A percentile compares a stretch with the other conserved stretches of the same genome.
phyloP scores from a whole-genome alignment of 768 basidiomycete genomes.

The Gymnopilus junonius region DNA sequence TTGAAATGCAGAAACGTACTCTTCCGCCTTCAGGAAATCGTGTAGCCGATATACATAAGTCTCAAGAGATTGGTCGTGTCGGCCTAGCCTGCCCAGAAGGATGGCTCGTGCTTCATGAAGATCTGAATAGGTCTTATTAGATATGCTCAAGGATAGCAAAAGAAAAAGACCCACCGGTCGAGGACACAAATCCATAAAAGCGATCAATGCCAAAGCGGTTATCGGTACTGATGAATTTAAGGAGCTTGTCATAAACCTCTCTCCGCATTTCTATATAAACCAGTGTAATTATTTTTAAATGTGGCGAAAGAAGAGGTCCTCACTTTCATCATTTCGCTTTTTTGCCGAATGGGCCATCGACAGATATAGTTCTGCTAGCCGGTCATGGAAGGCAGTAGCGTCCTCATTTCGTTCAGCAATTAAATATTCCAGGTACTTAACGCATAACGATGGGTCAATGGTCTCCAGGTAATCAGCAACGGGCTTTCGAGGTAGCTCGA shows the following conservation, averaged over 20 bases:
- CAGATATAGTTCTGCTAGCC: slow-evolving; percentile 87
- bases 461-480: slow-evolving; percentile 82
- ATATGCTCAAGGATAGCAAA: not conserved
- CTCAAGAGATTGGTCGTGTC: slow-evolving; percentile 94
- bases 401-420: slow-evolving; percentile 76
- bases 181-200: slow-evolving; percentile 78
- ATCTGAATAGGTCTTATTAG: slow-evolving; percentile 46
- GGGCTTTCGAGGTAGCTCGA: slow-evolving; percentile 78
- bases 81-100: slow-evolving; percentile 84
- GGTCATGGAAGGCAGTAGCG: slow-evolving; percentile 77
- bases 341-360: slow-evolving; percentile 64
- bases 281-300: not conserved
- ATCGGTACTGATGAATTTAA: slow-evolving; percentile 77
- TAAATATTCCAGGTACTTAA: slow-evolving; percentile 84
- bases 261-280: slow-evolving; percentile 45
- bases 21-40: slow-evolving; percentile 87
- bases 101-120: slow-evolving; percentile 92
- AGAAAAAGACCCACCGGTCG: slow-evolving; percentile 62
- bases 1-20: slow-evolving; percentile 43
- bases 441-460: slow-evolving; percentile 69
- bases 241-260: slow-evolving; percentile 67
- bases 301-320: slow-evolving; percentile 16
- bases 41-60: slow-evolving; percentile 89
- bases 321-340: slow-evolving; percentile 63
- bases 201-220: slow-evolving; percentile 75